Evolutionary conservation across 495 filamentous ascomycete genomes (phyloP).

Genomic region (Aspergillus saccharolyticus): DNA sequence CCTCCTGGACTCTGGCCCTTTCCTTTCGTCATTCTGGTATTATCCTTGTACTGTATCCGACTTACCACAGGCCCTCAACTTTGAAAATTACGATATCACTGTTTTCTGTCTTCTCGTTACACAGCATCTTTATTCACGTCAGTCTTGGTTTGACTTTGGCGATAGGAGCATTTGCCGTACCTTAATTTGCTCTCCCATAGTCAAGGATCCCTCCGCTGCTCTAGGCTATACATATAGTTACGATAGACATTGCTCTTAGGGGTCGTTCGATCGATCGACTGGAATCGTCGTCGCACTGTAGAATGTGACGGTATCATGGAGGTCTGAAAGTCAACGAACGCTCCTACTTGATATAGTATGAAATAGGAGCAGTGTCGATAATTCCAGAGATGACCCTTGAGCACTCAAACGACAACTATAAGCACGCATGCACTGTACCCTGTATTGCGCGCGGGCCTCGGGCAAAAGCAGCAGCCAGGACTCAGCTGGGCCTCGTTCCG

Average conservation of each 20-base stretch:
- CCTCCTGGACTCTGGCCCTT: constrained; percentile 19
- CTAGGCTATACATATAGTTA: not conserved
- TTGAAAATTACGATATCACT: not conserved
- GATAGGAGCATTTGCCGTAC: constrained; percentile 4
- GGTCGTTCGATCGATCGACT: not conserved
- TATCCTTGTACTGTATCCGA: not conserved
- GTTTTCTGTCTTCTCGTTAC: constrained; percentile 1
- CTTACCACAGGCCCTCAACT: not conserved
- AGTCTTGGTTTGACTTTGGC: not conserved
- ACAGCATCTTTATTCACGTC: not conserved
- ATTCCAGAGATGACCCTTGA: too few relatives aligned
- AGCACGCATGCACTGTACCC: not conserved
- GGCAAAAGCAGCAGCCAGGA: constrained; percentile 14
- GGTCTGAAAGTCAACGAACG: too few relatives aligned
- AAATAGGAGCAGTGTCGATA: too few relatives aligned
- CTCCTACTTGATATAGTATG: too few relatives aligned
- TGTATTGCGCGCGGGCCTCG: constrained; percentile 5
- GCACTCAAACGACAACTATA: not conserved
- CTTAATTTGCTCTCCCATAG: constrained; percentile 8
- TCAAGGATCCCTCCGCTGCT: not conserved
- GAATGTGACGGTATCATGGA: too few relatives aligned
- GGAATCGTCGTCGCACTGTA: not conserved
- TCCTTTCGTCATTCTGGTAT: constrained; percentile 9
- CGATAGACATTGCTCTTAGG: not conserved
- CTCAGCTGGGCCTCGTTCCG: constrained; percentile 19